These are phyloP conservation scores for Cryptococcus sp. DNA, from an alignment of 1,284 basidiomycete genomes.

Conservation along the genomic window DNA sequence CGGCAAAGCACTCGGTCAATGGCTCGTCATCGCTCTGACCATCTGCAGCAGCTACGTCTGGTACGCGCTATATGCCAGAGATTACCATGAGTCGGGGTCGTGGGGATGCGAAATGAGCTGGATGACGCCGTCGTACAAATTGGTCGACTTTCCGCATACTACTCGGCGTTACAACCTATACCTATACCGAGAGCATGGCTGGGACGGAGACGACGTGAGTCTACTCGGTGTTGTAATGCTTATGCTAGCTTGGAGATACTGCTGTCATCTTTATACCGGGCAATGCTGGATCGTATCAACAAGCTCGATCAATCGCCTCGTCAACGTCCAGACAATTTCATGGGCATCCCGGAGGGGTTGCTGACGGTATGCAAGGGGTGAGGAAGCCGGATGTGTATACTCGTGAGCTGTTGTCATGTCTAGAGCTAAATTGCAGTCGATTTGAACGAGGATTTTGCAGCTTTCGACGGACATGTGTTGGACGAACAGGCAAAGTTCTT, in stretches of 20 bases:
- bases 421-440: conserved; percentile 57
- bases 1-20: no score
- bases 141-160: conserved; percentile 59
- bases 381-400: conserved; percentile 73
- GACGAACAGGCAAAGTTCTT: conserved; percentile 70
- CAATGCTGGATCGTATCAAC: conserved; percentile 90
- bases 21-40: no score
- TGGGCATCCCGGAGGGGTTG: conserved; percentile 49
- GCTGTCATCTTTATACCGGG: conserved; percentile 95
- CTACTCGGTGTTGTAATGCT: not conserved
- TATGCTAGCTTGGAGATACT: no score
- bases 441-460: conserved; percentile 95
- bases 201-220: conserved; percentile 63
- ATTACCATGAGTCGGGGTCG: conserved; percentile 21
- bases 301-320: conserved; percentile 90
- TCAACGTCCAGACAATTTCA: conserved; percentile 77
- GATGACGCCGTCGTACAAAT: conserved; percentile 87
- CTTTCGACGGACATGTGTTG: conserved; percentile 86
- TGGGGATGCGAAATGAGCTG: conserved; percentile 85
- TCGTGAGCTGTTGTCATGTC: conserved; percentile 50
- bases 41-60: not conserved
- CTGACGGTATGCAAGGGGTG: conserved; percentile 18
- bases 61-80: conserved; percentile 8
- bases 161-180: conserved; percentile 68
- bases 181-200: conserved; percentile 85